Conservation (phyloP, 305 asterid genomes). For the Fraxinus angustifolia region DNA sequence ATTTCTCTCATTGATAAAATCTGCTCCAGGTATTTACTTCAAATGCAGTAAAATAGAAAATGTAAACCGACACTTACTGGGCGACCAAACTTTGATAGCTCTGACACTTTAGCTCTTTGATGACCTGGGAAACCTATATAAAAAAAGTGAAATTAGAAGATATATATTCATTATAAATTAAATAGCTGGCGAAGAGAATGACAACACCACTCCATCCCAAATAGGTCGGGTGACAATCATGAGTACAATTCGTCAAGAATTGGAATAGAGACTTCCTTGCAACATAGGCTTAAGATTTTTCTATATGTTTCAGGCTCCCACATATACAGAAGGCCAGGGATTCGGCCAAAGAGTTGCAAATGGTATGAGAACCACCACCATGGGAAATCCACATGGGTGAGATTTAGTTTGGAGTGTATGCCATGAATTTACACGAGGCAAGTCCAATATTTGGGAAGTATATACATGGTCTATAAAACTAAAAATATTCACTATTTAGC, state of each 20-base stretch:
- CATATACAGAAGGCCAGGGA: background rate
- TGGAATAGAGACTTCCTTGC: background rate
- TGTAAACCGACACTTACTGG: conserved; percentile 55
- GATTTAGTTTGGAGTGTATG: background rate
- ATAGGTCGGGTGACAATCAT: background rate
- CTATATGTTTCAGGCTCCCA: background rate
- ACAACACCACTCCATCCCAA: background rate
- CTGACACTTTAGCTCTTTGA: conserved; percentile 71
- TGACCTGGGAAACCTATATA: conserved; percentile 85
- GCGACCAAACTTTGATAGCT: conserved; percentile 91
- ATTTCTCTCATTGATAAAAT: background rate
- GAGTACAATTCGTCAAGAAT: background rate
- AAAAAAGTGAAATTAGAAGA: conserved; percentile 2
- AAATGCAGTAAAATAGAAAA: background rate
- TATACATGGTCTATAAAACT: background rate
- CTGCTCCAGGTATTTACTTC: background rate
- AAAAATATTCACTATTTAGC: background rate
- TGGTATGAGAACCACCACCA: background rate
- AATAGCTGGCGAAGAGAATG: background rate
- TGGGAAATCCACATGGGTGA: background rate
- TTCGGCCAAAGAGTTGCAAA: background rate
- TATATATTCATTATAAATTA: background rate
- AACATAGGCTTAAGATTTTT: background rate
- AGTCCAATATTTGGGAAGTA: background rate
- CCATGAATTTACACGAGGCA: background rate